These are phyloP conservation scores for Flaveria floridana DNA, from an alignment of 140 eudicot genomes.

Conservation along the genomic window DNA sequence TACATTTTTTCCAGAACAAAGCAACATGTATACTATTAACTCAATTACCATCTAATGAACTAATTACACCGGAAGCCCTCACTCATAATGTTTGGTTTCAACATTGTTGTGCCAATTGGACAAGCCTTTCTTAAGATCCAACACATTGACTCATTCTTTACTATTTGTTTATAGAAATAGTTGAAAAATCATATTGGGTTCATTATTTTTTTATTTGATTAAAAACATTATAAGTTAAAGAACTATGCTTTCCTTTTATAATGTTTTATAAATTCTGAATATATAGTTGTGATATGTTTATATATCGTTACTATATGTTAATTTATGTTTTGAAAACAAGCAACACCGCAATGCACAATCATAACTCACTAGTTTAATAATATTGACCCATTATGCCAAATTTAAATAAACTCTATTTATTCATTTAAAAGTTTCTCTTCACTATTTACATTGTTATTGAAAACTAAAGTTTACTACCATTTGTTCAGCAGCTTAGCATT, in stretches of 20 bases:
- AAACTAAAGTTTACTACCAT: background rate
- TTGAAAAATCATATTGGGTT: background rate
- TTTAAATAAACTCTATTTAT: background rate
- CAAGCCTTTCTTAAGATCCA: constrained; percentile 10
- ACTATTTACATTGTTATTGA: background rate
- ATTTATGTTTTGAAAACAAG: too few relatives aligned
- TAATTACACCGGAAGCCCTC: background rate
- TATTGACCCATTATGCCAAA: too few relatives aligned
- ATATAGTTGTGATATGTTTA: too few relatives aligned
- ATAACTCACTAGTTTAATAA: too few relatives aligned
- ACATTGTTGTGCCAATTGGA: constrained; percentile 21
- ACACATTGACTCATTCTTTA: constrained; percentile 18
- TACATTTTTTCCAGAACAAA: too few relatives aligned
- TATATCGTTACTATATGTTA: too few relatives aligned
- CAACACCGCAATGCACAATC: too few relatives aligned
- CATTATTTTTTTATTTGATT: background rate
- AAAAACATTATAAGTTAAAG: background rate
- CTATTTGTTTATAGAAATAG: background rate
- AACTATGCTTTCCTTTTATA: background rate
- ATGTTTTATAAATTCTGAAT: background rate
- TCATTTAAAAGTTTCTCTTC: background rate
- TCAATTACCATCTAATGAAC: background rate
- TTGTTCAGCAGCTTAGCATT: background rate
- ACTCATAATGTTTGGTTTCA: background rate
- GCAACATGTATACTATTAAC: too few relatives aligned